Evolutionary conservation across 768 basidiomycete species (phyloP).

Genomic region (Pulveroboletus frians): DNA sequence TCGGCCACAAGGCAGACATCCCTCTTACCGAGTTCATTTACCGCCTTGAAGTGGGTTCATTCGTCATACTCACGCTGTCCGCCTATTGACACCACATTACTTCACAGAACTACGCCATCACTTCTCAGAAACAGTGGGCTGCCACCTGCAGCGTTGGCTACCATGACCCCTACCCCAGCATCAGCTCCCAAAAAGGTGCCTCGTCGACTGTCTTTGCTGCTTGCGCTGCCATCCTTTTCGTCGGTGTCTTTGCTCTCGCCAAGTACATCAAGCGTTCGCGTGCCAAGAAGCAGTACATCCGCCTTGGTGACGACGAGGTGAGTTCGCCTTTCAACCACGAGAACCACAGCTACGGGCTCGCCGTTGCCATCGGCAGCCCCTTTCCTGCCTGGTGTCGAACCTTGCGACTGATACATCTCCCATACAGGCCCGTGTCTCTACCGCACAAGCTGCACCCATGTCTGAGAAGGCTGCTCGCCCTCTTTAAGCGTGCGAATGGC

Average conservation of each 20-base stretch:
- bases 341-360: conserved; percentile 11
- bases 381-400: conserved; percentile 4
- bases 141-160: conserved; percentile 34
- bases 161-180: conserved; percentile 30
- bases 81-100: background rate
- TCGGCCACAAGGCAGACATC: conserved; percentile 70
- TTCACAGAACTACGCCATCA: conserved; percentile 40
- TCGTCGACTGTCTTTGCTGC: conserved; percentile 31
- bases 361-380: conserved; percentile 1
- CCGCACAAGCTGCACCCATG: conserved; percentile 22
- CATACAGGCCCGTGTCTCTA: conserved; percentile 15
- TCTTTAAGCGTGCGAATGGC: conserved; percentile 11
- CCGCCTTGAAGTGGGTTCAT: conserved; percentile 57
- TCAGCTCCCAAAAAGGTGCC: conserved; percentile 28
- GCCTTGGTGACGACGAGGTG: conserved; percentile 36
- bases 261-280: conserved; percentile 35
- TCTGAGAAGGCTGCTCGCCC: conserved; percentile 26
- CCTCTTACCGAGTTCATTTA: conserved; percentile 84
- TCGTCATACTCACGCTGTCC: background rate
- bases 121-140: conserved; percentile 42
- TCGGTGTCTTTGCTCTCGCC: conserved; percentile 30
- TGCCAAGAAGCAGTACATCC: conserved; percentile 31
- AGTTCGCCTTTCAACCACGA: conserved; percentile 8
- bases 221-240: conserved; percentile 34
- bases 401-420: conserved; percentile 3